Conservation (phyloP, 2,329 filamentous ascomycete species). For the Peltaster fructicola region DNA sequence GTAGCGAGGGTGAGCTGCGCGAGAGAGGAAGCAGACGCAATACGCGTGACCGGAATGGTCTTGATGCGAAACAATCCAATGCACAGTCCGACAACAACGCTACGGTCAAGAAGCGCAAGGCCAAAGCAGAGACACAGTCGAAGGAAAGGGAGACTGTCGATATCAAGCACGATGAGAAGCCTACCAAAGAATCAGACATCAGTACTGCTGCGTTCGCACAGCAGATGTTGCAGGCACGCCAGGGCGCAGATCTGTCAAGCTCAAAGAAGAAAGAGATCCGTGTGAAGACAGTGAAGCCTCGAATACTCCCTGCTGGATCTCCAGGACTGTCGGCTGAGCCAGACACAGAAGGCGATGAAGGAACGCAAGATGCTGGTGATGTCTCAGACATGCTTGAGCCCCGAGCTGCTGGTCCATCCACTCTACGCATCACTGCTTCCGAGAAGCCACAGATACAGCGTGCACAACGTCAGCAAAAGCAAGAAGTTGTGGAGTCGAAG, state of each 20-base stretch:
- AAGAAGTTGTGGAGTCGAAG: constrained; percentile 64
- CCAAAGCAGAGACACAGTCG: constrained; percentile 6
- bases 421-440: constrained; percentile 60
- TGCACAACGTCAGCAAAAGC: constrained; percentile 40
- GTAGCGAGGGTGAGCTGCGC: constrained; percentile 3
- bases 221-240: constrained; percentile 52
- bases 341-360: constrained; percentile 54
- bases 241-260: constrained; percentile 42
- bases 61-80: constrained; percentile 7
- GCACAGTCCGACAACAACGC: constrained; percentile 19
- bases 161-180: constrained; percentile 17
- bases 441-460: constrained; percentile 33
- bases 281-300: constrained; percentile 53
- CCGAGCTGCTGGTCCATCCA: constrained; percentile 46
- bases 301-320: constrained; percentile 12
- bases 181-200: constrained; percentile 40
- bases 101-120: constrained; percentile 10
- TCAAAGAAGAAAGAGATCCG: constrained; percentile 19
- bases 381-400: constrained; percentile 87
- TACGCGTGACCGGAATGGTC: constrained; percentile 4
- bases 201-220: constrained; percentile 62
- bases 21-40: constrained; percentile 1
- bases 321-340: constrained; percentile 38
- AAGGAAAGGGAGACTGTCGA: constrained; percentile 12
- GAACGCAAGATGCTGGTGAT: constrained; percentile 55